Base-by-base conservation (phyloP, 108 stramenopile genomes). In the Bacterosira constricta region DNA sequence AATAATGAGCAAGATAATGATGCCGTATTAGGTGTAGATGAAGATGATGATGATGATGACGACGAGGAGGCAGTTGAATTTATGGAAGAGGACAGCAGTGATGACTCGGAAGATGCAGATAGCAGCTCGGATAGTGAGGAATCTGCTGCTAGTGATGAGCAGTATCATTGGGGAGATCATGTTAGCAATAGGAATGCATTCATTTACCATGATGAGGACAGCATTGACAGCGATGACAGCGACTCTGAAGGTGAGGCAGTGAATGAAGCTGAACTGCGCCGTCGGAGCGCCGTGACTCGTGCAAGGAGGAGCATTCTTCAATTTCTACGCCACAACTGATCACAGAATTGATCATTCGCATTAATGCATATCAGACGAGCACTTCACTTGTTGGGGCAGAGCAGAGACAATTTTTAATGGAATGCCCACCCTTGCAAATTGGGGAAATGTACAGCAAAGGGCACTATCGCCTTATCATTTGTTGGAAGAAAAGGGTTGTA, bases 71-170 rank as follows among this genome's bases (percentile, higher is more conserved):
- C 34, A 5, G 54, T 68, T 66, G 15, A 55, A 36, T 30, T 30
- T 20, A 74, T 68, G 65, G 63, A 73, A 11, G 66, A 79, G 12
- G 81, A 81, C 18, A 81, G 73, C 38, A 81, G 78, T n/a, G 66
- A 71, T 21, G 86, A 73, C 20, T 69, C 72, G 6, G 85, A 82
- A 10, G 85, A 73, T 41, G 71, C 77, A 32, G 66, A 66, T 27
- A 70, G 35, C 29, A 73, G 75, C 9, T 56, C 66, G n/a, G n/a
- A n/a, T n/a, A n/a, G n/a, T 11, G 50, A 53, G 7, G 52, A 54
- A 15, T 49, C 47, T 7, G 29, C 54, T 45, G 68, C n/a, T 11
- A 68, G 66, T 26, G 66, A 66, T 9, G 57, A 62, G 51, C n/a
- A n/a, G n/a, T 63, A 76, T 30, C 51, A 49, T 13, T 76, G 75